A percentile compares a stretch with the other conserved stretches of the same genome.
phyloP scores from a whole-genome alignment of 2,329 filamentous ascomycete genomes.

The Nothomitra cinnamomea region DNA sequence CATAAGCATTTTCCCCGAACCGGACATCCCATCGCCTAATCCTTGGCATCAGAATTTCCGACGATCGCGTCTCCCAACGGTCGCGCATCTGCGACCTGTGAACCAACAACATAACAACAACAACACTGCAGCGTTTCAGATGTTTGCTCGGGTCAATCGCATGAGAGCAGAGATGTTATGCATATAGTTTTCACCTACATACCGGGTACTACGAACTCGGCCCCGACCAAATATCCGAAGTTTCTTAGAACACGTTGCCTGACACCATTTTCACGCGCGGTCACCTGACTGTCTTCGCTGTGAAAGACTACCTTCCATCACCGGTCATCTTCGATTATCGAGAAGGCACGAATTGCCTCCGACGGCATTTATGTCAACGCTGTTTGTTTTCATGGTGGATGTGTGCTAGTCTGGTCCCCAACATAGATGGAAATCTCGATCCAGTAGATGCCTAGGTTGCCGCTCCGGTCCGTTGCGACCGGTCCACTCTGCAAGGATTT shows the following conservation, averaged over 20 bases:
- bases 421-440: neutral
- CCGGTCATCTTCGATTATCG: neutral
- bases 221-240: too few relatives aligned
- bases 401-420: neutral
- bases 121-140: too few relatives aligned
- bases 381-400: neutral
- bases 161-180: neutral
- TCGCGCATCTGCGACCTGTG: neutral
- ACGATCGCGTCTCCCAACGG: neutral
- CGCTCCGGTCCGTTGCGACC: constrained; percentile 3
- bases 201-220: too few relatives aligned
- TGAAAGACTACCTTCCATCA: neutral
- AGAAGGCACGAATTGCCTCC: neutral
- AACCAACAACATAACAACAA: neutral
- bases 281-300: neutral
- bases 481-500: neutral
- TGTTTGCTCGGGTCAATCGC: neutral
- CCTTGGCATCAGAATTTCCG: neutral
- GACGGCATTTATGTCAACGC: neutral
- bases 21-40: neutral
- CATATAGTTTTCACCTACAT: neutral
- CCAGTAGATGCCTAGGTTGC: neutral
- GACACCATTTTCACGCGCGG: neutral
- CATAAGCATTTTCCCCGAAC: neutral
- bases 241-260: too few relatives aligned